A percentile compares a stretch with the other conserved stretches of the same genome.
phyloP scores from a whole-genome alignment of 768 basidiomycete species.

The Tremella fuciformis region DNA sequence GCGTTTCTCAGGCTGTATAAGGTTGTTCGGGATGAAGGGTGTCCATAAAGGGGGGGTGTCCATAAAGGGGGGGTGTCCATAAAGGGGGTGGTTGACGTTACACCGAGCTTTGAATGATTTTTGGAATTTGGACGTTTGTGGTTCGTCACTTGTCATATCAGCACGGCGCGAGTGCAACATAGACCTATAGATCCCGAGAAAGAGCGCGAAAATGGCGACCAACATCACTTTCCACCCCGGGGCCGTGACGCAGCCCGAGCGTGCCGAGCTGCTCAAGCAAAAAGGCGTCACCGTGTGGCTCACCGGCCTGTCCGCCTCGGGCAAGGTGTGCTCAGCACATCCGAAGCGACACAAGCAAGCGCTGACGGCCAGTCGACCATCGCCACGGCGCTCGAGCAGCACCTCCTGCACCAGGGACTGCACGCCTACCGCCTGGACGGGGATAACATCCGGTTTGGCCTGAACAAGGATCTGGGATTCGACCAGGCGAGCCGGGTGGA shows the following conservation, averaged over 20 bases:
- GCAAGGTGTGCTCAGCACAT: conserved; percentile 63
- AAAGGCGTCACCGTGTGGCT: conserved; percentile 92
- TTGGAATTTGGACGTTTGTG: too few relatives aligned
- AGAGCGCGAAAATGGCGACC: conserved; percentile 46
- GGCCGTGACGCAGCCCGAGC: conserved; percentile 68
- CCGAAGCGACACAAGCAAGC: neutral
- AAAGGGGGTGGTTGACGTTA: too few relatives aligned
- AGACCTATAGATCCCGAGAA: too few relatives aligned
- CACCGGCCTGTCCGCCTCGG: conserved; percentile 91
- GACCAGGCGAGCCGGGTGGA: conserved; percentile 46
- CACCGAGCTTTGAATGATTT: too few relatives aligned
- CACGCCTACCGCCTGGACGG: conserved; percentile 92
- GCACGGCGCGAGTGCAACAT: too few relatives aligned
- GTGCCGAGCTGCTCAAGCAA: conserved; percentile 67
- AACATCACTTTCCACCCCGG: conserved; percentile 56
- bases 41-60: too few relatives aligned
- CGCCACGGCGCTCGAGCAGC: conserved; percentile 93
- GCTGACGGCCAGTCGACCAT: conserved; percentile 77
- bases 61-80: too few relatives aligned
- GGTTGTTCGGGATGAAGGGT: too few relatives aligned
- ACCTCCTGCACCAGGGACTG: conserved; percentile 78
- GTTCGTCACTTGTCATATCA: too few relatives aligned
- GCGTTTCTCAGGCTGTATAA: too few relatives aligned
- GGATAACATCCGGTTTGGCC: conserved; percentile 82
- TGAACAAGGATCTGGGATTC: conserved; percentile 66